Conservation (phyloP, 305 asterid species). For the Fraxinus greggii region DNA sequence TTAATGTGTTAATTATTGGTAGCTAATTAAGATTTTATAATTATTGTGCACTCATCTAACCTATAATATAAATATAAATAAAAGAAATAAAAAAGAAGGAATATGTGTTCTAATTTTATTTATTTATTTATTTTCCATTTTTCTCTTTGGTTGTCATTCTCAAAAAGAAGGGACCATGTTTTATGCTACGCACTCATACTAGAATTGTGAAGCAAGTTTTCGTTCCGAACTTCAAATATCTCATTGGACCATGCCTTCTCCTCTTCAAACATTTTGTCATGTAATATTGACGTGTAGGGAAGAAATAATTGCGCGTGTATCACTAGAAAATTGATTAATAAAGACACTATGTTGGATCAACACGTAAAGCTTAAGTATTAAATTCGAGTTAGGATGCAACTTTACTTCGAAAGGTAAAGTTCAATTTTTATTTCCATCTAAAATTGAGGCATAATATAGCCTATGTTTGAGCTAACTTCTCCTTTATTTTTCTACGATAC, state of each 20-base stretch:
- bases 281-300: background rate
- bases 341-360: background rate
- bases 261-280: background rate
- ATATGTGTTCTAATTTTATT: background rate
- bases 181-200: background rate
- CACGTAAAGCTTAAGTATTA: background rate
- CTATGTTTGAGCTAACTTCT: no score
- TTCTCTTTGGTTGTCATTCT: background rate
- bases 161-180: background rate
- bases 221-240: background rate
- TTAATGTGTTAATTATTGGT: background rate
- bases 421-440: background rate
- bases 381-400: background rate
- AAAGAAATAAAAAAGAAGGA: background rate
- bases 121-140: no score
- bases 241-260: background rate
- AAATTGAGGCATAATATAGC: background rate
- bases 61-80: no score
- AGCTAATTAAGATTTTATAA: background rate
- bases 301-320: background rate
- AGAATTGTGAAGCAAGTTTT: background rate
- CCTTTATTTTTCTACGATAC: no score
- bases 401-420: no score
- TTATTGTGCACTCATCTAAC: background rate
- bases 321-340: background rate